Evolutionary conservation across 1,284 basidiomycete genomes (phyloP).

Genomic region (Pseudozyma thailandica): DNA sequence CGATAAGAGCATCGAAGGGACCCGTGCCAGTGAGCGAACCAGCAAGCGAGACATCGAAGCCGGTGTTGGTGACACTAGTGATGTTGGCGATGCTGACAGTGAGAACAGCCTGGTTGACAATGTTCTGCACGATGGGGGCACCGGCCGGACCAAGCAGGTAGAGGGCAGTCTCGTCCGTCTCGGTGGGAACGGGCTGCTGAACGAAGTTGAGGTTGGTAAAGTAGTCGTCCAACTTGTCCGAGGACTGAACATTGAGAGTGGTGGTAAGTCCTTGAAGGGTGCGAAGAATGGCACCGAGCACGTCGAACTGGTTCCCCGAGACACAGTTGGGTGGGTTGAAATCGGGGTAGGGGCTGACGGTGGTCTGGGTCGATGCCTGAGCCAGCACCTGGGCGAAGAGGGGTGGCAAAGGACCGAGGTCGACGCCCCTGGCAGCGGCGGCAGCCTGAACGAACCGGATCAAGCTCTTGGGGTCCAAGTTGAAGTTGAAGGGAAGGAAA

Average conservation of each 20-base stretch:
- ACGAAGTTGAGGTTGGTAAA: conserved; percentile 75
- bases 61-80: conserved; percentile 70
- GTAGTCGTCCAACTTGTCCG: conserved; percentile 64
- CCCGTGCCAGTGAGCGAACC: conserved; percentile 56
- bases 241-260: conserved; percentile 70
- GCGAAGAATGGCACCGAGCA: conserved; percentile 75
- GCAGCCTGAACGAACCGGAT: conserved; percentile 74
- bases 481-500: conserved; percentile 75
- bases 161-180: conserved; percentile 76
- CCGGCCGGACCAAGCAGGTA: conserved; percentile 75
- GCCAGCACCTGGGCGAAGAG: conserved; percentile 74
- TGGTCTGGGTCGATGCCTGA: conserved; percentile 74
- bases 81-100: conserved; percentile 76
- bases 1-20: conserved; percentile 72
- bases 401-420: conserved; percentile 75
- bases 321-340: conserved; percentile 71
- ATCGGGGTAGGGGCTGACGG: conserved; percentile 71
- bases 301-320: conserved; percentile 70
- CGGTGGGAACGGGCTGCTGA: conserved; percentile 75
- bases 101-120: conserved; percentile 75
- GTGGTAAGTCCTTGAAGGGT: conserved; percentile 74
- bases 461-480: conserved; percentile 75
- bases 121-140: conserved; percentile 75
- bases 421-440: conserved; percentile 73
- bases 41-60: conserved; percentile 68